Evolutionary conservation across 495 filamentous ascomycete genomes (phyloP), one percentile per base, ranked within the genome.

Genomic region (Daldinia loculata): DNA sequence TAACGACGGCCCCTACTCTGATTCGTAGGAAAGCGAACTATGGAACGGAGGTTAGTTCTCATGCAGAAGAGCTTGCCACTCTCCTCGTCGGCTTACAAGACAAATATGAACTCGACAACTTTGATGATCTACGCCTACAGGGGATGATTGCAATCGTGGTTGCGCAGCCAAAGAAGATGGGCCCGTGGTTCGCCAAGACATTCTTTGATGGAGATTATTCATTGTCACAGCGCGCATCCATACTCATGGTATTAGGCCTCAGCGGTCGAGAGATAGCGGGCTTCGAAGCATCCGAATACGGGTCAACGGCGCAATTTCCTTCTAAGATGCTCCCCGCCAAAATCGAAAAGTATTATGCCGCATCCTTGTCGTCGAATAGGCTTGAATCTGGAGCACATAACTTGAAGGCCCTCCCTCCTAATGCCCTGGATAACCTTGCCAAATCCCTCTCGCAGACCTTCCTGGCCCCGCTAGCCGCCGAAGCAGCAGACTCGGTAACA

Each of bases 171-270:
- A 76, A 87, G 19, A 85, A 84, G 51, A 93, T 97, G 88, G 94
- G 89, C 2, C 89, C 85, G 38, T 95, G 93, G 90, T 92, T 97
- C 63, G 86, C 91, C 1, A 89, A 88, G 61, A 89, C 91, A 0
- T 97, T 95, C 80, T 98, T 97, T 75, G 90, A 91, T 41, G 96
- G 94, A 9, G 96, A 98, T 70, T 92, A 95, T 72, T 97, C 93
- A 0, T 83, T 98, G 52, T 85, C 88, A 0, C 95, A 98, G 74
- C 86, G 95, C 36, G 90, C 90, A 11, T 88, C 91, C 0, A 84
- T 98, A 39, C 89, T 98, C 39, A 91, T 90, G 56, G 89, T 91
- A 5, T 81, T 98, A 17, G 94, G 95, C 14, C 81, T 99, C 0
- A 87, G 89, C 52, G 93, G 92, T n/a, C 87, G 95, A 48, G 95